Base-by-base conservation (phyloP, 306 rosid genomes). In the Cicer arietinum region DNA sequence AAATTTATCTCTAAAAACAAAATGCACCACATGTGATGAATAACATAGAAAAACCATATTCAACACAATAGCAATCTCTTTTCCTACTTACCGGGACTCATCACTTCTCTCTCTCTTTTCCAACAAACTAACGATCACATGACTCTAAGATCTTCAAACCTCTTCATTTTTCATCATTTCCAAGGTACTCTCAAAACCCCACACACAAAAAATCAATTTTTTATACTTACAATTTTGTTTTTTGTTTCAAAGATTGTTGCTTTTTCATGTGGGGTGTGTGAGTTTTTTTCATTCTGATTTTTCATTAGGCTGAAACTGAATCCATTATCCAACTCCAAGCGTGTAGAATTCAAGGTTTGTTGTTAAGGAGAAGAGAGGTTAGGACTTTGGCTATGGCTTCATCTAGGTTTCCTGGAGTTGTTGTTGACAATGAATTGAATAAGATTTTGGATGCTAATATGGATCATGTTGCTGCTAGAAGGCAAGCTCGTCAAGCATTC, bases 381-480 rank as follows among this genome's bases (percentile, higher is more conserved):
- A 77, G 78, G 92, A 84, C 88, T 47, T 81, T 69, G 25, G 17
- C 62, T 6, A 51, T 82, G 7, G 57, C 6, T 0, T 62, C 4
- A 0, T 67, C 50, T 82, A 83, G 57, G 84, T 51, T 93, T 44
- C 83, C 65, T 0, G 97, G 92, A 16, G 89, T 93, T 30, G 37
- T 30, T 30, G 37, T 30, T 8, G 83, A 71, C 14, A 82, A 45
- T 50, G 84, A 87, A 48, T 69, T 89, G 88, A 90, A 83, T 61
- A 88, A 79, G 88, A 81, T 93, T 81, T 67, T 88, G 73, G 82
- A 85, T 64, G 83, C 91, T 57, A 82, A 86, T 2, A 88, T 87
- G 97, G 97, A 91, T 64, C 82, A 86, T 79, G 98, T 77, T 1
- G 71, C 85, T 0, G 83, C 97, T 71, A 89, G 98, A 88, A 88